A percentile compares a stretch with the other conserved stretches of the same genome.
Conservation (phyloP, 1,139 yeast species). For the Geotrichum reessii region DNA sequence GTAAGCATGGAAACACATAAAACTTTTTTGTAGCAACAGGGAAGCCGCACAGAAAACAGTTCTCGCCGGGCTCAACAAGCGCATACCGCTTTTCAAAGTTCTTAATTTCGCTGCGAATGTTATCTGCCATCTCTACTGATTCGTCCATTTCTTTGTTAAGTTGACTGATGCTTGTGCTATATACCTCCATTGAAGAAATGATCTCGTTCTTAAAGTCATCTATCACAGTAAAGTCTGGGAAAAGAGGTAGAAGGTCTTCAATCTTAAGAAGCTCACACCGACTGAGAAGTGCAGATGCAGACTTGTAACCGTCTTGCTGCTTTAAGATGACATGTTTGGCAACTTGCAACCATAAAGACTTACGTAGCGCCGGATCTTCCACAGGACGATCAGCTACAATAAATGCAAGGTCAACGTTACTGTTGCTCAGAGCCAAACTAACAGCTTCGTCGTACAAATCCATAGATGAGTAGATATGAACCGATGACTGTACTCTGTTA, state of each 20-base stretch:
- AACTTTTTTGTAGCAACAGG: conserved; percentile 70
- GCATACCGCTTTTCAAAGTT: conserved; percentile 47
- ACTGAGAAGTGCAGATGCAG: conserved; percentile 42
- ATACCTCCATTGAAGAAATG: conserved; percentile 66
- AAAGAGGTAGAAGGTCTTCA: conserved; percentile 75
- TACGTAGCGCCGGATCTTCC: conserved; percentile 48
- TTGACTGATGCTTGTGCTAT: conserved; percentile 58
- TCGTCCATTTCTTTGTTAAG: conserved; percentile 73
- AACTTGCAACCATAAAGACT: conserved; percentile 68
- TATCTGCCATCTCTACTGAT: conserved; percentile 58
- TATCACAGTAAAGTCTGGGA: conserved; percentile 77
- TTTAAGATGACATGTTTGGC: conserved; percentile 50
- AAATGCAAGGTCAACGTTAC: conserved; percentile 57
- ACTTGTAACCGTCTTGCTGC: conserved; percentile 24
- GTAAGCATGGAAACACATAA: conserved; percentile 83
- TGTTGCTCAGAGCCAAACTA: conserved; percentile 58
- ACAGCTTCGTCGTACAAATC: conserved; percentile 77
- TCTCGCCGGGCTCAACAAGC: conserved; percentile 75
- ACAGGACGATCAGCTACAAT: conserved; percentile 50
- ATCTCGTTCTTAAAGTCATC: conserved; percentile 82
- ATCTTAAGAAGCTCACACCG: conserved; percentile 59
- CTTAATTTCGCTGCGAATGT: conserved; percentile 55
- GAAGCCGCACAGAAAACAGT: conserved; percentile 66
- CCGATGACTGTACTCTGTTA: conserved; percentile 57
- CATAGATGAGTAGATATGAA: conserved; percentile 62